Percentiles rank a stretch among this genome's conserved stretches.
Evolutionary conservation across 257 asterid species (phyloP).

Genomic region (Thymus quinquecostatus): DNA sequence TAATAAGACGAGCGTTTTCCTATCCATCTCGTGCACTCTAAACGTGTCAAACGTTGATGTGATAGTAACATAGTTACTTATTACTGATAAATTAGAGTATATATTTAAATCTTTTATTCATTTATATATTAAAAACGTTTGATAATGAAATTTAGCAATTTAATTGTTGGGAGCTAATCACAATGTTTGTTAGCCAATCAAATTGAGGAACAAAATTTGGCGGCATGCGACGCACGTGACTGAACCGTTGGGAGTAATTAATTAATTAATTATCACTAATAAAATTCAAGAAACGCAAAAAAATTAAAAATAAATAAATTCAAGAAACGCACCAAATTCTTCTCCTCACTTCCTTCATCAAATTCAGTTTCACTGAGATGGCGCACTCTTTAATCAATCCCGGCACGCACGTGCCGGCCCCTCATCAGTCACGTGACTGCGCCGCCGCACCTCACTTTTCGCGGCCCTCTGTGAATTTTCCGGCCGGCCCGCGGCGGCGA

Average conservation of each 20-base stretch:
- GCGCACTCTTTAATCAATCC: slow-evolving; percentile 30
- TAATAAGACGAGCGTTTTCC: too few relatives aligned
- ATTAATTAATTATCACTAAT: not conserved
- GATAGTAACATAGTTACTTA: too few relatives aligned
- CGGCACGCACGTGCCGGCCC: slow-evolving; percentile 27
- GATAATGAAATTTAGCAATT: too few relatives aligned
- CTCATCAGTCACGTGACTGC: slow-evolving; percentile 32
- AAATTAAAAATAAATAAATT: not conserved
- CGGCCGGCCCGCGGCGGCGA: slow-evolving; percentile 38
- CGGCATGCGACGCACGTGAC: slow-evolving; percentile 8
- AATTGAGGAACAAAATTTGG: not conserved
- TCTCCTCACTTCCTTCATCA: not conserved
- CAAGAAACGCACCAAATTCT: not conserved
- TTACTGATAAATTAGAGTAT: too few relatives aligned
- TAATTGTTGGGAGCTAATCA: too few relatives aligned
- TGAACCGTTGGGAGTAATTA: not conserved
- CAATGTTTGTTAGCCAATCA: too few relatives aligned
- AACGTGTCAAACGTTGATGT: too few relatives aligned
- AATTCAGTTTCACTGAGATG: slow-evolving; percentile 33
- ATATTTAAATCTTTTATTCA: too few relatives aligned
- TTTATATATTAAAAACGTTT: too few relatives aligned
- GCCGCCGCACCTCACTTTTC: slow-evolving; percentile 28
- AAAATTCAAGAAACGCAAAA: not conserved
- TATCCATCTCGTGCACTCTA: too few relatives aligned
- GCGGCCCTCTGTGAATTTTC: slow-evolving; percentile 34